Evolutionary conservation across 2,329 filamentous ascomycete species (phyloP).

Genomic region (Fusarium brachygibbosum): DNA sequence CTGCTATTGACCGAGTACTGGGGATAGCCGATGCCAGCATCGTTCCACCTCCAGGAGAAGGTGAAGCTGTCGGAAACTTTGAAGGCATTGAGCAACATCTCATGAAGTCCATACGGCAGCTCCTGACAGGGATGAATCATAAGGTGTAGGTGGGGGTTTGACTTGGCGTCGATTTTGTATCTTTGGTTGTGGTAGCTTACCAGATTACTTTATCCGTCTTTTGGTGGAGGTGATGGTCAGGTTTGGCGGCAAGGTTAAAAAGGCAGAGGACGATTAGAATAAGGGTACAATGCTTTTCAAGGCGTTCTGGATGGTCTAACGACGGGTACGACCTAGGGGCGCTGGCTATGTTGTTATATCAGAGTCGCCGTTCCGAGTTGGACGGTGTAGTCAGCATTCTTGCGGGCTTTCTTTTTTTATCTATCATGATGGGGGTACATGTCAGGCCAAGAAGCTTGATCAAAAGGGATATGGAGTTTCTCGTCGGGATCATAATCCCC

Average conservation of each 20-base stretch:
- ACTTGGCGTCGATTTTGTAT: slow-evolving; percentile 1
- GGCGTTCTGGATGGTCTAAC: slow-evolving; percentile 49
- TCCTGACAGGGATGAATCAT: slow-evolving; percentile 58
- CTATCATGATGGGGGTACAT: slow-evolving; percentile 21
- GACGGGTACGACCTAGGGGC: slow-evolving; percentile 45
- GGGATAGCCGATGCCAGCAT: slow-evolving; percentile 62
- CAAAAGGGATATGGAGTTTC: slow-evolving; percentile 39
- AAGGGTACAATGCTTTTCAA: slow-evolving; percentile 36
- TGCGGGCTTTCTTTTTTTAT: slow-evolving; percentile 7
- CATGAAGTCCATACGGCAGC: slow-evolving; percentile 57
- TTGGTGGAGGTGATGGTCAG: not conserved
- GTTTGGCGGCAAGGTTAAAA: slow-evolving; percentile 6
- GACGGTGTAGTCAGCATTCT: slow-evolving; percentile 7
- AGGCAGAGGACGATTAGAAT: slow-evolving; percentile 22
- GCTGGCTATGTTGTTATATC: slow-evolving; percentile 41
- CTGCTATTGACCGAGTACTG: slow-evolving; percentile 65
- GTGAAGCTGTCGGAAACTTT: slow-evolving; percentile 53
- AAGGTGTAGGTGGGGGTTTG: slow-evolving; percentile 47
- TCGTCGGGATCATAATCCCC: slow-evolving; percentile 26
- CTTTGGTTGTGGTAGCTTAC: not conserved
- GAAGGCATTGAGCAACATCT: slow-evolving; percentile 59
- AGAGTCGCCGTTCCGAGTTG: slow-evolving; percentile 19
- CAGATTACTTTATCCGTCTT: slow-evolving; percentile 2
- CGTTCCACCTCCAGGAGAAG: slow-evolving; percentile 52
- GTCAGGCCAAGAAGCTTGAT: slow-evolving; percentile 25